These are phyloP conservation scores for Blastomyces gilchristii DNA, from an alignment of 2,329 filamentous ascomycete species.

Conservation along the genomic window DNA sequence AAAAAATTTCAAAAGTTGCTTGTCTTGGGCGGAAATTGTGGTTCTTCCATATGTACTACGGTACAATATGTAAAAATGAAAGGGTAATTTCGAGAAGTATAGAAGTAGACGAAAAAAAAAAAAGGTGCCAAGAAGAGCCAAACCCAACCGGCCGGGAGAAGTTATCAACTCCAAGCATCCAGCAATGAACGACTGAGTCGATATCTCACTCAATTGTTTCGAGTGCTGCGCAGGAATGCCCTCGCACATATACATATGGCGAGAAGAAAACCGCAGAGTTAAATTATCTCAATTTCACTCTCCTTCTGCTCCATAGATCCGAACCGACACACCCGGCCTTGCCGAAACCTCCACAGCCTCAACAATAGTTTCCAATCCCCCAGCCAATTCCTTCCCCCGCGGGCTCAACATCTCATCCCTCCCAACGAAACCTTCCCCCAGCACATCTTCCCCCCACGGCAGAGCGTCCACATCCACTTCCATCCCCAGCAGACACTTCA, in stretches of 20 bases:
- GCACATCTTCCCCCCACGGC: slow-evolving; percentile 80
- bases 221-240: neutral
- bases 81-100: too few species aligned
- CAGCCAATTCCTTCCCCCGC: slow-evolving; percentile 48
- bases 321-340: slow-evolving; percentile 20
- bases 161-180: too few species aligned
- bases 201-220: too few species aligned
- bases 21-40: too few species aligned
- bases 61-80: too few species aligned
- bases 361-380: slow-evolving; percentile 73
- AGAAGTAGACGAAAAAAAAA: too few species aligned
- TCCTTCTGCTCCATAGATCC: slow-evolving; percentile 19
- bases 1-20: too few species aligned
- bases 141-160: too few species aligned
- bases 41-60: too few species aligned
- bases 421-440: slow-evolving; percentile 63
- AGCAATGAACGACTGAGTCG: too few species aligned
- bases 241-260: neutral
- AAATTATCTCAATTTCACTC: neutral
- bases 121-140: too few species aligned
- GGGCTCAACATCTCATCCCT: slow-evolving; percentile 36
- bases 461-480: slow-evolving; percentile 74
- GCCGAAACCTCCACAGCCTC: slow-evolving; percentile 55
- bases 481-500: slow-evolving; percentile 63
- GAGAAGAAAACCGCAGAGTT: neutral